Percentiles rank a stretch among this genome's conserved stretches.
Evolutionary conservation across 202 grass and related monocot genomes (phyloP).

Genomic region (Dendrocalamus latiflorus): DNA sequence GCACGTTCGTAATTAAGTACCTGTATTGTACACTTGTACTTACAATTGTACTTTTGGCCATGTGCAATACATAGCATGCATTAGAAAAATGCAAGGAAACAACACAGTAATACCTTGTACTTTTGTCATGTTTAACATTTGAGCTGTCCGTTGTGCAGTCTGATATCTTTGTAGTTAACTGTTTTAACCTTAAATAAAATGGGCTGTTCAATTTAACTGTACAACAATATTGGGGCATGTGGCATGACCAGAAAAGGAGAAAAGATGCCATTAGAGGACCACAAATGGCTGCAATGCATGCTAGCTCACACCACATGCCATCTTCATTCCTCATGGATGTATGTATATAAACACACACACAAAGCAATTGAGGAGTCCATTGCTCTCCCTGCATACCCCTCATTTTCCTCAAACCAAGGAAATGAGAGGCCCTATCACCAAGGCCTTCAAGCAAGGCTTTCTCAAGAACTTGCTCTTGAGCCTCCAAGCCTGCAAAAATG

Average conservation of each 20-base stretch:
- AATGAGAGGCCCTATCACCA: constrained; percentile 40
- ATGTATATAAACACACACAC: neutral
- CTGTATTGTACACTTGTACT: constrained; percentile 1
- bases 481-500: constrained; percentile 26
- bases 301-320: constrained; percentile 45
- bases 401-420: neutral
- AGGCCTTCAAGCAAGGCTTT: constrained; percentile 53
- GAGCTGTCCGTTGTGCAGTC: neutral
- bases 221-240: constrained; percentile 16
- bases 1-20: too few species aligned
- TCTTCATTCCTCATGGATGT: neutral
- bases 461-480: constrained; percentile 51
- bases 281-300: constrained; percentile 32
- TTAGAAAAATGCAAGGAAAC: neutral
- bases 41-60: constrained; percentile 18
- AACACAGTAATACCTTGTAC: neutral
- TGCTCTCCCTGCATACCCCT: neutral
- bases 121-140: neutral
- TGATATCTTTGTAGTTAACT: neutral
- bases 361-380: neutral
- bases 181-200: neutral
- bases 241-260: constrained; percentile 21
- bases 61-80: neutral
- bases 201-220: neutral
- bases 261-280: constrained; percentile 31